These are phyloP conservation scores for Pulveroboletus sp. DNA, from an alignment of 768 basidiomycete genomes.

Conservation along the genomic window DNA sequence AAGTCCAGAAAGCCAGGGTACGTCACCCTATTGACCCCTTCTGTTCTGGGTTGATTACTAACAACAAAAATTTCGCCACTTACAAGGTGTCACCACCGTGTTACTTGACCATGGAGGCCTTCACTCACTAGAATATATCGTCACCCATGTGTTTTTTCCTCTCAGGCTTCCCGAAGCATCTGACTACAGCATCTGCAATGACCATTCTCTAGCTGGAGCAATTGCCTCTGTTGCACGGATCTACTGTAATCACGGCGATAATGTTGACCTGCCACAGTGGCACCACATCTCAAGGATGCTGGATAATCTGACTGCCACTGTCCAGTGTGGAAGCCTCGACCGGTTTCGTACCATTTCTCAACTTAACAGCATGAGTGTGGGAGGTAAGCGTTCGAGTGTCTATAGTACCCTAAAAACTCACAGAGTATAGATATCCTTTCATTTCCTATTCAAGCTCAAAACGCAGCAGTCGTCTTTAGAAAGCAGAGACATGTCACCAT, in stretches of 20 bases:
- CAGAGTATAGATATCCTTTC: conserved; percentile 31
- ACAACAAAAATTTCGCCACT: too few relatives aligned
- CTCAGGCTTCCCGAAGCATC: conserved; percentile 36
- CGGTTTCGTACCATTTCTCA: conserved; percentile 10
- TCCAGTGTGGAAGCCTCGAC: background rate
- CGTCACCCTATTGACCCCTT: too few relatives aligned
- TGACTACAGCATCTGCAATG: conserved; percentile 26
- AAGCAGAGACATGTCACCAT: conserved; percentile 23
- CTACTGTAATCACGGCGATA: conserved; percentile 12
- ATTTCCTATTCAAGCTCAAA: conserved; percentile 42
- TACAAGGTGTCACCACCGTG: too few relatives aligned
- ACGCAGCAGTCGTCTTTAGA: conserved; percentile 44
- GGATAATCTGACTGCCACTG: conserved; percentile 12
- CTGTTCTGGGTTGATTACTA: too few relatives aligned
- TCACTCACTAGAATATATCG: conserved; percentile 24
- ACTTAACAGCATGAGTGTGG: conserved; percentile 15
- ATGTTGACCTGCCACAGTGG: conserved; percentile 26
- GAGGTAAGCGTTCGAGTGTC: conserved; percentile 11
- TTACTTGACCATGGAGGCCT: background rate
- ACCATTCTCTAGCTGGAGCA: conserved; percentile 24
- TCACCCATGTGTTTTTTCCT: conserved; percentile 43
- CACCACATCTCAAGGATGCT: conserved; percentile 29
- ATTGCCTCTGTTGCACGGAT: conserved; percentile 15
- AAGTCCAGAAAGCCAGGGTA: too few relatives aligned
- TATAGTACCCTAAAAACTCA: background rate